Percentiles rank a stretch among this genome's conserved stretches.
phyloP scores from a whole-genome alignment of 2,329 filamentous ascomycete species.

The Alternaria triticina region DNA sequence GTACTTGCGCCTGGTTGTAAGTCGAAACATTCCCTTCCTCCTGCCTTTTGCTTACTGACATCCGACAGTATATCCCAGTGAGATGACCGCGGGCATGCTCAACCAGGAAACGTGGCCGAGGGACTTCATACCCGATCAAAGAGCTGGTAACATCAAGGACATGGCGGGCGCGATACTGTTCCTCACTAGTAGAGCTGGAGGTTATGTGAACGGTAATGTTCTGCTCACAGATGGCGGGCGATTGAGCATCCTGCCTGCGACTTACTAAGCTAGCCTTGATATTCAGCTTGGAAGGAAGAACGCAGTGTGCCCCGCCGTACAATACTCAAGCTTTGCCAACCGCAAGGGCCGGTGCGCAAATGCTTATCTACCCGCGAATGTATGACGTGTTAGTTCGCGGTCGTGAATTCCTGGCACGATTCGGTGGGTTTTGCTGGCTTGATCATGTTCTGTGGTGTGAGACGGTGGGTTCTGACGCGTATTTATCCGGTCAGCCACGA shows the following conservation, averaged over 20 bases:
- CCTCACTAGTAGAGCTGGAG: slow-evolving; percentile 51
- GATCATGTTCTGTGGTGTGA: not conserved
- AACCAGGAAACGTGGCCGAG: slow-evolving; percentile 2
- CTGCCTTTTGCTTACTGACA: not conserved
- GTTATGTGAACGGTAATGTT: slow-evolving; percentile 35
- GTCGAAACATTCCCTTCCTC: not conserved
- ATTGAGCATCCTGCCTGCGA: slow-evolving; percentile 13
- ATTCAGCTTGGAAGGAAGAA: not conserved
- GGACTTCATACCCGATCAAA: slow-evolving; percentile 28
- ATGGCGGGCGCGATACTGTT: slow-evolving; percentile 54
- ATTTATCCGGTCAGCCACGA: not conserved
- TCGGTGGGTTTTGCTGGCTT: not conserved
- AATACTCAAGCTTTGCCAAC: not conserved
- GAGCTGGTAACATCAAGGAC: slow-evolving; percentile 50
- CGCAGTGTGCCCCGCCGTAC: not conserved
- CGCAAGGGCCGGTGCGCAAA: not conserved
- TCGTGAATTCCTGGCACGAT: not conserved
- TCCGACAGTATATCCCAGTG: slow-evolving; percentile 19
- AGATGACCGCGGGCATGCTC: slow-evolving; percentile 11
- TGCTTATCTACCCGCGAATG: not conserved
- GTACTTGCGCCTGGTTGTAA: slow-evolving; percentile 54
- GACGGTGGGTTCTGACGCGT: not conserved
- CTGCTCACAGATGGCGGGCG: slow-evolving; percentile 23
- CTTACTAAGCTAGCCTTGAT: slow-evolving; percentile 10
- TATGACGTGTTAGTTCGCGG: not conserved